Evolutionary conservation across 257 asterid species (phyloP).

Genomic region (Scutellaria baicalensis): DNA sequence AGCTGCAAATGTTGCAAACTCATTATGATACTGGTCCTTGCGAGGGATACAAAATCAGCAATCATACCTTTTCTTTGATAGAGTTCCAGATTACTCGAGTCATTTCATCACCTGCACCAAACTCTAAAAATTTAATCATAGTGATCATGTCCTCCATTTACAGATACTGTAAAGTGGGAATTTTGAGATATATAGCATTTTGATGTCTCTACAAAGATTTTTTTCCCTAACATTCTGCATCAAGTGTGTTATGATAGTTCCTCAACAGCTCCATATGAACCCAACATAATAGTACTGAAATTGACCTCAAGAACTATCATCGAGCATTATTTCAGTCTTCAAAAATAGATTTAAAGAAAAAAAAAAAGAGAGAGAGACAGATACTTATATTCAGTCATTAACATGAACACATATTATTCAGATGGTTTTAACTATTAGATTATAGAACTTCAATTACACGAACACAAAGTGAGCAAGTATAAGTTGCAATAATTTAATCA

Average conservation of each 20-base stretch:
- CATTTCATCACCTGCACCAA: constrained; percentile 60
- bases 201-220: not conserved
- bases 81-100: constrained; percentile 55
- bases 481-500: not conserved
- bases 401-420: not conserved
- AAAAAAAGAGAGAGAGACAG: not conserved
- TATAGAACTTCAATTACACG: not conserved
- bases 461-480: not conserved
- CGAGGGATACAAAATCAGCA: not conserved
- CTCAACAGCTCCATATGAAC: not conserved
- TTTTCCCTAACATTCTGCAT: not conserved
- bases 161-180: not conserved
- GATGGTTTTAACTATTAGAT: not conserved
- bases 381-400: not conserved
- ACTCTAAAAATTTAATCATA: not conserved
- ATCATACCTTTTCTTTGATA: constrained; percentile 45
- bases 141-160: not conserved
- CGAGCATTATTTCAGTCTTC: not conserved
- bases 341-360: not conserved
- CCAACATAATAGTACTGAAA: not conserved
- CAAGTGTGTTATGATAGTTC: not conserved
- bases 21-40: not conserved
- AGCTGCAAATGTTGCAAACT: constrained; percentile 34
- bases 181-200: not conserved
- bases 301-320: not conserved